Percentiles rank a stretch among this genome's conserved stretches.
These are phyloP conservation scores for Nymphaea colorata DNA, from an alignment of 164 flowering plant species.

Conservation along the genomic window DNA sequence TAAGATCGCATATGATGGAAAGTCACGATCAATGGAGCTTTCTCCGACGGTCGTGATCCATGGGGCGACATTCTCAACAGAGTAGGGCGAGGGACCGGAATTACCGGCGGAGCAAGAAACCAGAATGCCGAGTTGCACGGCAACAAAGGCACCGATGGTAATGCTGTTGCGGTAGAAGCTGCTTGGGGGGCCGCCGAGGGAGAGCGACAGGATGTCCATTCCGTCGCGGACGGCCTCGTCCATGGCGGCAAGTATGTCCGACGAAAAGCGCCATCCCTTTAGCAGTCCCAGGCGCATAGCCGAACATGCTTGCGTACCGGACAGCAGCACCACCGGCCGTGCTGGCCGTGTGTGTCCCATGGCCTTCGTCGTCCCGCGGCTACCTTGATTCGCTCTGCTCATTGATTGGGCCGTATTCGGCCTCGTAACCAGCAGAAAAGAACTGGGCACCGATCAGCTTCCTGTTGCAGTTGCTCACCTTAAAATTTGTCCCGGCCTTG, in stretches of 20 bases:
- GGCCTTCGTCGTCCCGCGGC: conserved; percentile 3
- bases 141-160: conserved; percentile 4
- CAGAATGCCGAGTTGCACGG: neutral
- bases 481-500: no score
- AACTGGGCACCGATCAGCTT: no score
- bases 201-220: conserved; percentile 5
- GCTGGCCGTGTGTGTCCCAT: conserved; percentile 9
- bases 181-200: neutral
- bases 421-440: no score
- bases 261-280: neutral
- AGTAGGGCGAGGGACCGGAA: neutral
- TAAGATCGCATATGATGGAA: neutral
- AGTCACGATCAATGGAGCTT: conserved; percentile 3
- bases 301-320: neutral
- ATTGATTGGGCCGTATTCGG: neutral
- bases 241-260: conserved; percentile 4
- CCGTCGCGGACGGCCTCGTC: conserved; percentile 8
- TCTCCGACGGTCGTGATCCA: conserved; percentile 7
- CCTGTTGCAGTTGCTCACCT: no score
- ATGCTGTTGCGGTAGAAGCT: neutral
- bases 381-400: neutral
- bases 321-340: conserved; percentile 3
- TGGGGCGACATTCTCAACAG: neutral
- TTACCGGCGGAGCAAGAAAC: conserved; percentile 9
- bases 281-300: conserved; percentile 3